phyloP scores from a whole-genome alignment of 768 basidiomycete species.

The Gloeophyllum trabeum region DNA sequence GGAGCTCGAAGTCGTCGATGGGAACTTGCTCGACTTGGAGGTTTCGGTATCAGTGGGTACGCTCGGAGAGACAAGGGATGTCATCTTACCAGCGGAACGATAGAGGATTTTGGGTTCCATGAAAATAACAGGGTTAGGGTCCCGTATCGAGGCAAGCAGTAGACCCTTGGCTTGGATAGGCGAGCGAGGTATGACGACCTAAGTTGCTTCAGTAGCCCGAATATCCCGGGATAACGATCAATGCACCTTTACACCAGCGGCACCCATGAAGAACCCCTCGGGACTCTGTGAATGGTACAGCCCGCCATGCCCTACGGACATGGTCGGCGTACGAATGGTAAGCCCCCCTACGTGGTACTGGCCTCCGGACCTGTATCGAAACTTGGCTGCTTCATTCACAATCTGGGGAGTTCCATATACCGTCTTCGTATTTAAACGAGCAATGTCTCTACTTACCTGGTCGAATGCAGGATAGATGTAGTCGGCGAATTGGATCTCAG shows the following conservation, averaged over 20 bases:
- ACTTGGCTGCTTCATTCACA: constrained; percentile 93
- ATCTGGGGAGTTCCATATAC: constrained; percentile 32
- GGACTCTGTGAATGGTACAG: constrained; percentile 94
- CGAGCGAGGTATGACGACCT: constrained; percentile 85
- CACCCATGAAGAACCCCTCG: constrained; percentile 90
- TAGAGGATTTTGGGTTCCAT: constrained; percentile 95
- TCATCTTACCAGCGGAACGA: constrained; percentile 62
- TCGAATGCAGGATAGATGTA: constrained; percentile 95
- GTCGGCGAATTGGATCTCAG: constrained; percentile 86
- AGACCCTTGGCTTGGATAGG: constrained; percentile 95
- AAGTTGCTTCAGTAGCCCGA: not conserved
- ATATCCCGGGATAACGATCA: not conserved
- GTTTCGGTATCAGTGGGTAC: constrained; percentile 3
- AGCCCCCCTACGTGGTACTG: constrained; percentile 72
- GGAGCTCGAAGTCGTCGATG: constrained; percentile 76
- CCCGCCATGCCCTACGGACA: constrained; percentile 88
- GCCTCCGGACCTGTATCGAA: constrained; percentile 82
- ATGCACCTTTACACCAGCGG: constrained; percentile 73
- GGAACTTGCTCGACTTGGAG: constrained; percentile 85
- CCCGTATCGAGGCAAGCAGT: constrained; percentile 75
- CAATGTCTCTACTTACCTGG: constrained; percentile 41
- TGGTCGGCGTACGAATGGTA: constrained; percentile 78
- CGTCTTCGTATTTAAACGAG: constrained; percentile 1
- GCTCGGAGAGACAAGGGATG: not conserved
- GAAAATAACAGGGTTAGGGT: constrained; percentile 90